Conservation (phyloP, 2,329 filamentous ascomycete genomes). For the Curvularia verruculosa region DNA sequence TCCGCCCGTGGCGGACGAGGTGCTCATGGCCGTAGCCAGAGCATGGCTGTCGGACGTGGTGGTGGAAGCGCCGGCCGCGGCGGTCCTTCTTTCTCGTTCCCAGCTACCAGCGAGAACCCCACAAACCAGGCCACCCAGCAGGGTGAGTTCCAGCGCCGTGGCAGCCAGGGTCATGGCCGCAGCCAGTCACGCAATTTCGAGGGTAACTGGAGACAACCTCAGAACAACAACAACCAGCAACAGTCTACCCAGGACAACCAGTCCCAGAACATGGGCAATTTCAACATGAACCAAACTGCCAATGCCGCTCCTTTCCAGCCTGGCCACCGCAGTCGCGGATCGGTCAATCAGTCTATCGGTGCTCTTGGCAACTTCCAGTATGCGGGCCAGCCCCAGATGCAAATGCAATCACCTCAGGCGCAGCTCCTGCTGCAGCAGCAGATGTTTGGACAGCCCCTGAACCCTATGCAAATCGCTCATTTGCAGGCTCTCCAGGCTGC, state of each 20-base stretch:
- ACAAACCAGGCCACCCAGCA: conserved; percentile 53
- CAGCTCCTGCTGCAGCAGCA: conserved; percentile 84
- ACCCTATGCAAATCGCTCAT: conserved; percentile 85
- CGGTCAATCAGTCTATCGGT: conserved; percentile 82
- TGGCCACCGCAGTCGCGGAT: conserved; percentile 84
- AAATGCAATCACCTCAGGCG: conserved; percentile 78
- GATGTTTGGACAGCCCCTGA: conserved; percentile 88
- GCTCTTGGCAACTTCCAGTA: conserved; percentile 89
- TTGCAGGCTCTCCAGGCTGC: conserved; percentile 91
- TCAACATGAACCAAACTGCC: conserved; percentile 72
- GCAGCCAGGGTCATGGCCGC: conserved; percentile 79
- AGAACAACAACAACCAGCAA: conserved; percentile 52
- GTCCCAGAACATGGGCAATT: conserved; percentile 62
- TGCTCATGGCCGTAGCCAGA: conserved; percentile 79
- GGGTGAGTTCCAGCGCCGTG: conserved; percentile 75
- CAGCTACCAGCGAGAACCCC: conserved; percentile 56
- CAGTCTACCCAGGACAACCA: conserved; percentile 56
- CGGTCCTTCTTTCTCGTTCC: conserved; percentile 75
- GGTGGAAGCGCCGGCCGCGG: conserved; percentile 67
- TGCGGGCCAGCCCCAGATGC: conserved; percentile 79
- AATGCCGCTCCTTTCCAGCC: conserved; percentile 83
- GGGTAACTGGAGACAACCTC: conserved; percentile 93
- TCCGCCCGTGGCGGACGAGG: conserved; percentile 55
- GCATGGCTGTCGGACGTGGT: conserved; percentile 78
- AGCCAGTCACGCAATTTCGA: conserved; percentile 93